Conservation (phyloP, 2,329 filamentous ascomycete genomes). For the Metarhizium robertsii region DNA sequence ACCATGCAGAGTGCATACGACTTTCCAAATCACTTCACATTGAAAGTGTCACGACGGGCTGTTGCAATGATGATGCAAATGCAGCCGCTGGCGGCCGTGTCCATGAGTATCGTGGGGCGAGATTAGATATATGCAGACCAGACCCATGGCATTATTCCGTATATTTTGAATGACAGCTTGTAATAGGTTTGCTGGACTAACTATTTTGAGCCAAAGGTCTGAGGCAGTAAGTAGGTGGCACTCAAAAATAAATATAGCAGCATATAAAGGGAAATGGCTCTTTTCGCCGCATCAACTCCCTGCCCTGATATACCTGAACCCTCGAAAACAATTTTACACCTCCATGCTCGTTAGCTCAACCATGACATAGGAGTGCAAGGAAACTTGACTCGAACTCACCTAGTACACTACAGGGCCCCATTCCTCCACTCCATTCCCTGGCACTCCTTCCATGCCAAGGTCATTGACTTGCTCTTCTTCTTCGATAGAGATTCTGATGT, state of each 20-base stretch:
- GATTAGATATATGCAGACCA: too few relatives aligned
- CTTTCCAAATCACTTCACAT: too few relatives aligned
- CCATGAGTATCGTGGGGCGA: too few relatives aligned
- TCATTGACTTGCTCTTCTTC: neutral
- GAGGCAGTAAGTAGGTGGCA: neutral
- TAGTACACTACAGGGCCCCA: conserved; percentile 8
- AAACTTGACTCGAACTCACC: conserved; percentile 5
- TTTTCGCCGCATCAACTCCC: neutral
- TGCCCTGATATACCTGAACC: neutral
- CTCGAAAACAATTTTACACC: conserved; percentile 1
- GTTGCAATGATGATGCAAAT: too few relatives aligned
- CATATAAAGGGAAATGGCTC: neutral
- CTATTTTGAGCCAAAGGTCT: neutral
- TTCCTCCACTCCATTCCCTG: conserved; percentile 9
- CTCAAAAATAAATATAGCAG: neutral
- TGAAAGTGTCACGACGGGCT: too few relatives aligned
- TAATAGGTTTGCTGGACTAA: neutral
- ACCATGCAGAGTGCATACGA: too few relatives aligned
- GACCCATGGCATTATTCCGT: too few relatives aligned
- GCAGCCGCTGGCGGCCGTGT: too few relatives aligned
- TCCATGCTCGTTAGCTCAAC: neutral
- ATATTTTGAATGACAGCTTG: too few relatives aligned
- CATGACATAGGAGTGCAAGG: neutral
- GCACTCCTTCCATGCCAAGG: conserved; percentile 1
- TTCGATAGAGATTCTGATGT: neutral